Percentiles rank a stretch among this genome's conserved stretches.
phyloP scores from a whole-genome alignment of 2,329 filamentous ascomycete genomes.

The Neonectria coccinea region DNA sequence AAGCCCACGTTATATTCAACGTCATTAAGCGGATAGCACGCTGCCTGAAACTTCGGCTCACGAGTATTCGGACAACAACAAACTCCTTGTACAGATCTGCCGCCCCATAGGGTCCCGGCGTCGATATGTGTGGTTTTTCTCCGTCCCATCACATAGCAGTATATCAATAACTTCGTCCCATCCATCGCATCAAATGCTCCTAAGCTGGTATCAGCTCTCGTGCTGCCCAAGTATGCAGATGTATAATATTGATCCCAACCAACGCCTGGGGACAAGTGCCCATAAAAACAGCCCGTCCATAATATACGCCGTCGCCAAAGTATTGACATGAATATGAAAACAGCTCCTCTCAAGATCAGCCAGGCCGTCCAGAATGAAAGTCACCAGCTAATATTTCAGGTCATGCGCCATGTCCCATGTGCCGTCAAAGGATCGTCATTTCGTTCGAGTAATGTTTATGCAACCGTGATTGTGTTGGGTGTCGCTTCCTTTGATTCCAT shows the following conservation, averaged over 20 bases:
- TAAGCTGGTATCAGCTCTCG: constrained; percentile 38
- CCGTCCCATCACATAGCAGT: constrained; percentile 35
- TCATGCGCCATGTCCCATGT: constrained; percentile 39
- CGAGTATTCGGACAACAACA: constrained; percentile 27
- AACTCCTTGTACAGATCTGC: constrained; percentile 41
- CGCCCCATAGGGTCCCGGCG: constrained; percentile 35
- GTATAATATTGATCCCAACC: constrained; percentile 35
- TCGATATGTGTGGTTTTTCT: constrained; percentile 33
- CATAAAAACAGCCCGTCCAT: constrained; percentile 36
- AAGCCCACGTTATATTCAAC: constrained; percentile 42
- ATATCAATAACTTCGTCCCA: constrained; percentile 35
- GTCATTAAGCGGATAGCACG: constrained; percentile 37
- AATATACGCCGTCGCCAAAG: constrained; percentile 43
- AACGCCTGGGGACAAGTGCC: constrained; percentile 36
- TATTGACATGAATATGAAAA: constrained; percentile 46
- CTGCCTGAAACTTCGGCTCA: constrained; percentile 31
- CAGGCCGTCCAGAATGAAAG: constrained; percentile 27
- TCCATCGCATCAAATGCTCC: constrained; percentile 30
- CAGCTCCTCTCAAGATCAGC: constrained; percentile 37
- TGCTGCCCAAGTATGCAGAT: constrained; percentile 39
- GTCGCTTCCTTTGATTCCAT: constrained; percentile 42
- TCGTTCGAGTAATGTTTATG: constrained; percentile 35
- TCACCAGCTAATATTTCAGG: constrained; percentile 38
- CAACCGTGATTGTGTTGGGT: constrained; percentile 44
- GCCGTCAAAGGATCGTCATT: constrained; percentile 38